A percentile compares a stretch with the other conserved stretches of the same genome.
These are phyloP conservation scores for Dissophora ornata DNA, from an alignment of 192 early-diverging fungal genomes.

Conservation along the genomic window DNA sequence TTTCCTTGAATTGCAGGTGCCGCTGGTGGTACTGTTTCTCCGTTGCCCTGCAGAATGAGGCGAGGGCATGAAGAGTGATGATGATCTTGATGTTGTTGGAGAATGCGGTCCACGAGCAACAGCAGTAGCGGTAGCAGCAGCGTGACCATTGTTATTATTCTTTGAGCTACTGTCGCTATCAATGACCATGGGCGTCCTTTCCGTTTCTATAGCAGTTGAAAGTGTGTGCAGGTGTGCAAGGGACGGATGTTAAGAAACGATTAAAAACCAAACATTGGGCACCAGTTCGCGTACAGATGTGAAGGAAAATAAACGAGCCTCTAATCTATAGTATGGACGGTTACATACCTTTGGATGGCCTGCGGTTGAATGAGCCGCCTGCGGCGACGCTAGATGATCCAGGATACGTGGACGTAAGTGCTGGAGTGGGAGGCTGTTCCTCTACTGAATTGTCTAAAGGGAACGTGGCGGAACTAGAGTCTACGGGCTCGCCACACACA, in stretches of 20 bases:
- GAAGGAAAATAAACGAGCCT: background rate
- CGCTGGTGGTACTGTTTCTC: slow-evolving; percentile 1
- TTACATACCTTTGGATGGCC: background rate
- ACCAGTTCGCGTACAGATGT: too few species aligned
- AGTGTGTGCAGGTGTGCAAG: too few species aligned
- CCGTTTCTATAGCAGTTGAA: too few species aligned
- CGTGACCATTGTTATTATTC: too few species aligned
- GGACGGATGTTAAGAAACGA: too few species aligned
- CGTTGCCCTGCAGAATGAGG: background rate
- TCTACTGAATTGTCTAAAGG: slow-evolving; percentile 9
- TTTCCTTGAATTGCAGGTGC: slow-evolving; percentile 10
- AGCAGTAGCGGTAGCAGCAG: too few species aligned
- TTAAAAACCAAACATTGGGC: too few species aligned
- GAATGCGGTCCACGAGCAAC: too few species aligned
- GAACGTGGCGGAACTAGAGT: slow-evolving; percentile 11
- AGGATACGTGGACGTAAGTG: slow-evolving; percentile 6
- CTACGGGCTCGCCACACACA: slow-evolving; percentile 29
- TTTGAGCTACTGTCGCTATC: too few species aligned
- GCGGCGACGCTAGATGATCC: background rate
- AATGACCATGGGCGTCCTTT: too few species aligned
- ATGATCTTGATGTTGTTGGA: background rate
- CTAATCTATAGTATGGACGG: background rate
- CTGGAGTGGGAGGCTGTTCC: background rate
- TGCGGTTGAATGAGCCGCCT: background rate
- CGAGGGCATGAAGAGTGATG: slow-evolving; percentile 24